phyloP scores from a whole-genome alignment of 2,329 filamentous ascomycete genomes.

The Aspergillus glaucus region DNA sequence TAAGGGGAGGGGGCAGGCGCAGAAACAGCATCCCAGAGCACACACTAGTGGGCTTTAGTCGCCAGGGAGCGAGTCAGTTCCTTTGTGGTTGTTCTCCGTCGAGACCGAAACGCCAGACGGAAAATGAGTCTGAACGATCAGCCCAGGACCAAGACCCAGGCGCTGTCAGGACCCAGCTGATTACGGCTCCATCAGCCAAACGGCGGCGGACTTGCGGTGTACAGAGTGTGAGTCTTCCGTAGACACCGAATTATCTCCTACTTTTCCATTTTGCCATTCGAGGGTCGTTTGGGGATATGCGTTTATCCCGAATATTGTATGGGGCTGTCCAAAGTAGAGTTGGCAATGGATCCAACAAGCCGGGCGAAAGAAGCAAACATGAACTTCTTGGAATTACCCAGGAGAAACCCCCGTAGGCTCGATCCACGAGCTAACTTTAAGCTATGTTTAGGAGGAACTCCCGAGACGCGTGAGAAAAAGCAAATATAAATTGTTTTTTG shows the following conservation, averaged over 20 bases:
- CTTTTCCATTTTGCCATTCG: neutral
- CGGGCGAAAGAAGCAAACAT: neutral
- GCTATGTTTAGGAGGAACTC: slow-evolving; percentile 17
- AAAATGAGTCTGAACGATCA: neutral
- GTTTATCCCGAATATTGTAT: neutral
- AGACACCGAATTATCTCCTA: neutral
- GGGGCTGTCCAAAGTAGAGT: neutral
- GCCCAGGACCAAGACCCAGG: neutral
- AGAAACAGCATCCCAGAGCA: too few species aligned
- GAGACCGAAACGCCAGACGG: neutral
- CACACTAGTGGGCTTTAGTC: neutral
- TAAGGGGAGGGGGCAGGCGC: too few species aligned
- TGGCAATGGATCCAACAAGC: neutral
- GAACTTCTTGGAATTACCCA: slow-evolving; percentile 6
- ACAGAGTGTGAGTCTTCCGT: neutral
- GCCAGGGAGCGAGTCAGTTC: neutral
- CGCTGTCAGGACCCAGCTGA: neutral
- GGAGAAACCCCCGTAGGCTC: neutral
- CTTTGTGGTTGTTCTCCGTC: neutral
- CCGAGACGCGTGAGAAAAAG: slow-evolving; percentile 15
- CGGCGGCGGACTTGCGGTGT: slow-evolving; percentile 1
- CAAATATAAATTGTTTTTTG: slow-evolving; percentile 11
- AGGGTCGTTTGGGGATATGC: neutral
- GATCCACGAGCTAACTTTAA: slow-evolving; percentile 23
- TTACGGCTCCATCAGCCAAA: neutral